phyloP scores from a whole-genome alignment of 192 early-diverging fungal genomes.

The Coemansia aciculifera region DNA sequence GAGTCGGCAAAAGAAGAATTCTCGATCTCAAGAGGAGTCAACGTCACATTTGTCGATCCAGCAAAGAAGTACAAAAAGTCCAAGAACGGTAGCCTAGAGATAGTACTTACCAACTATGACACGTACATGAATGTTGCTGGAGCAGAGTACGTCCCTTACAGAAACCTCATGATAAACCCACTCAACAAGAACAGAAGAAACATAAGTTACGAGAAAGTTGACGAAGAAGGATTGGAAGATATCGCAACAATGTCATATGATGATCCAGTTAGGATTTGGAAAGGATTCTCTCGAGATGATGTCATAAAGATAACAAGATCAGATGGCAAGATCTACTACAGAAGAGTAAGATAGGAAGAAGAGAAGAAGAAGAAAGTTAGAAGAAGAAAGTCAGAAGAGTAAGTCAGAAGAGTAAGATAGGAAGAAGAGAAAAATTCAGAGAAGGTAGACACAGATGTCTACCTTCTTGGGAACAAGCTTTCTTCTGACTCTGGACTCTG shows the following conservation, averaged over 20 bases:
- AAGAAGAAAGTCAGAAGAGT: no score
- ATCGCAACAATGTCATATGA: background rate
- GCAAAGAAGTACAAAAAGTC: background rate
- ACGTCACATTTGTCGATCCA: background rate
- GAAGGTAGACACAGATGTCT: no score
- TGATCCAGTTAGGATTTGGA: conserved; percentile 3
- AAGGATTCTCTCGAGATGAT: background rate
- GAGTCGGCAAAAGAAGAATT: background rate
- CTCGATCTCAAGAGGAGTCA: background rate
- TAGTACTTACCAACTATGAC: background rate
- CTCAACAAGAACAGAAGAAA: background rate
- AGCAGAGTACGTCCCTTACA: background rate
- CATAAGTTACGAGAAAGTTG: conserved; percentile 7
- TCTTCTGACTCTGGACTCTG: no score
- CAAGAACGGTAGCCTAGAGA: background rate
- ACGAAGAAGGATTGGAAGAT: background rate
- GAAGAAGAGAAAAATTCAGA: no score
- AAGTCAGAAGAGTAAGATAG: no score
- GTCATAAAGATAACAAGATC: conserved; percentile 9
- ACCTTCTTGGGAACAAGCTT: no score
- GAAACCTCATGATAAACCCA: conserved; percentile 1
- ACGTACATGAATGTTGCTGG: background rate
- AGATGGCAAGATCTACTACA: background rate
- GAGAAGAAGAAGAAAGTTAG: no score
- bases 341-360: background rate